Evolutionary conservation across 2,329 filamentous ascomycete species (phyloP), one percentile per base, ranked within the genome.

Genomic region (Phyllosticta capitalensis): DNA sequence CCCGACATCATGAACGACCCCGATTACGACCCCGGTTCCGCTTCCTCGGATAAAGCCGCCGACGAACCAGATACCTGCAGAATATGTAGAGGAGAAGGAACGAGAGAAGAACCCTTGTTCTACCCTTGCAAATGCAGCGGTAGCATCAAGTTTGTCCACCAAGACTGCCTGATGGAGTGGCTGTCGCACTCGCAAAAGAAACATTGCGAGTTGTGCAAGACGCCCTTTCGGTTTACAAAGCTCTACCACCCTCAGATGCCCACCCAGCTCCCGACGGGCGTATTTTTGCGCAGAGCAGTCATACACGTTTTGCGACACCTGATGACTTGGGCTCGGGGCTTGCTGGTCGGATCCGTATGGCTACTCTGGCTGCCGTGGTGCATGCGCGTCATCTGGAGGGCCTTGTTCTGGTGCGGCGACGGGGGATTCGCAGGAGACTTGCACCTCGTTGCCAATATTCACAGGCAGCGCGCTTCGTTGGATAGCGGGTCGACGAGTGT

Each of bases 131-230:
- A 96, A 79, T 99, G 94, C 78, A 96, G 90, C 70, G 94, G 94
- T 60, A 97, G 92, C 76, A 99, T 99, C 77, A 96, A 96, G 77
- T 96, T 88, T 69, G 94, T 99, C 63, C 94, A 99, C 73, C 94
- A 99, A 75, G 89, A 95, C 72, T 99, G 94, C 72, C 78, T 99
- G 74, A 96, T 99, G 88, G 92, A 97, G 75, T 99, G 94, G 94
- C 81, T 99, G 21, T 92, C 91, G 55, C 95, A 99, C 74, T 97
- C 94, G 1, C 92, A 99, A 72, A 99, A 99, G 83, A 97, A 97
- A 74, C 89, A 99, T 78, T 99, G 95, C 80, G 94, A 99, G 78
- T 85, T 99, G 38, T 99, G 94, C 84, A 99, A 99, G 78, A 99
- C 94, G 2, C 87, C 92, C 0, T 99, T 97, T 71, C 89, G 91